Conservation (phyloP, 768 basidiomycete species). For the Agrocybe praecox region DNA sequence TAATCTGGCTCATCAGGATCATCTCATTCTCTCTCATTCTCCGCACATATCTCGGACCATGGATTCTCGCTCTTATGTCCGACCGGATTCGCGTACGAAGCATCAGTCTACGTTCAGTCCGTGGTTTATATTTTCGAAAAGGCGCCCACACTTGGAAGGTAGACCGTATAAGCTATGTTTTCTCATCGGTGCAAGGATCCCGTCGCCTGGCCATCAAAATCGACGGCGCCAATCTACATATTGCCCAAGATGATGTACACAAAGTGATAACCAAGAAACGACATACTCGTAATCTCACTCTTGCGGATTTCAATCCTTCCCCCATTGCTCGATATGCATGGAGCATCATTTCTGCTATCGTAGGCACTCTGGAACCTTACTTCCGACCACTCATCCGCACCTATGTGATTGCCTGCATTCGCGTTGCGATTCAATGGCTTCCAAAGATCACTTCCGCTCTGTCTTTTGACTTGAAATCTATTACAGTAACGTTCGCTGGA, state of each 20-base stretch:
- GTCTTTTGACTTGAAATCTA: slow-evolving; percentile 66
- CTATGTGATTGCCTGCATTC: slow-evolving; percentile 54
- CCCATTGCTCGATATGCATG: slow-evolving; percentile 43
- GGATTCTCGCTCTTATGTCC: slow-evolving; percentile 60
- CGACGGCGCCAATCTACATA: slow-evolving; percentile 59
- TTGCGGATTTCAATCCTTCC: slow-evolving; percentile 49
- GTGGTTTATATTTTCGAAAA: slow-evolving; percentile 69
- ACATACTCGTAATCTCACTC: slow-evolving; percentile 45
- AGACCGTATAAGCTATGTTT: slow-evolving; percentile 72
- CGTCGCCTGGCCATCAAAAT: slow-evolving; percentile 65
- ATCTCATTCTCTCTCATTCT: slow-evolving; percentile 58
- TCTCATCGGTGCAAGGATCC: slow-evolving; percentile 47
- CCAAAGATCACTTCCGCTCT: slow-evolving; percentile 70
- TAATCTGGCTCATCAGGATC: slow-evolving; percentile 54
- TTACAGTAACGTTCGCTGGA: slow-evolving; percentile 51
- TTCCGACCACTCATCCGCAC: slow-evolving; percentile 64
- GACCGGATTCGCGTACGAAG: slow-evolving; percentile 69
- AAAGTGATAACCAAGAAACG: slow-evolving; percentile 25
- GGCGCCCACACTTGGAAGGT: slow-evolving; percentile 57
- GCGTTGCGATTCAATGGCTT: slow-evolving; percentile 61
- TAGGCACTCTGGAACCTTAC: slow-evolving; percentile 54
- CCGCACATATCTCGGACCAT: slow-evolving; percentile 69
- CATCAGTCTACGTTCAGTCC: slow-evolving; percentile 76
- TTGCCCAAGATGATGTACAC: slow-evolving; percentile 34
- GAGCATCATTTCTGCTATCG: slow-evolving; percentile 39